Evolutionary conservation across 805 yeast species (phyloP), one percentile per base, ranked within the genome.

Genomic region (Saccharomycopsis vini): DNA sequence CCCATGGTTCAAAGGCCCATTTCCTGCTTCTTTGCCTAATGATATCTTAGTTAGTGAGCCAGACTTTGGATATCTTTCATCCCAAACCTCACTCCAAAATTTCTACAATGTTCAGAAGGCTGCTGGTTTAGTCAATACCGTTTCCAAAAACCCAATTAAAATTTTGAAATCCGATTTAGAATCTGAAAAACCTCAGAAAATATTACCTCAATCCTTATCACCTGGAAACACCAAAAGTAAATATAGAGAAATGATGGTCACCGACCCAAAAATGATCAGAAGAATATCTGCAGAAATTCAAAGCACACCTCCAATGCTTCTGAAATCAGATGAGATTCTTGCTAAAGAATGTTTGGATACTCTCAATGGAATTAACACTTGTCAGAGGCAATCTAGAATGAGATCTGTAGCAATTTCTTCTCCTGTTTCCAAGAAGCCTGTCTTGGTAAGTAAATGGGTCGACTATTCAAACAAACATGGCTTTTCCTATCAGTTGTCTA

Each of bases 391-490:
- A 49, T 61, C 68, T 31, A 62, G 65, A 52, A 64, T 66, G 67
- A 57, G 62, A 56, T 46, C 57, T 2, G 21, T 40, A 1, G 21
- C 46, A 3, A 40, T 31, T 1, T 45, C 39, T 47, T 42, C 52
- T 59, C 35, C 51, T 58, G 43, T 52, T 55, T 47, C 60, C 10
- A 61, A 60, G 44, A 72, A 75, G 50, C 94, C 89, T 10, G 73
- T 77, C 16, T 75, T 85, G 48, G 78, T 90, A 35, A 83, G 94
- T 49, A 89, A 90, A 60, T 92, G 99, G 99, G 97, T 94, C 23
- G 99, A 92, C 60, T 92, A 90, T 60, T 83, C 96, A 22, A 88
- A 89, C 64, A 87, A 83, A 61, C 94, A 90, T 62, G 98, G 98
- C 1, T 81, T 92, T 58, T 85, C 96, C 3, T 92, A 90, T 61